Conservation (phyloP, 23 red algal genomes). For the Gracilariopsis chorda region DNA sequence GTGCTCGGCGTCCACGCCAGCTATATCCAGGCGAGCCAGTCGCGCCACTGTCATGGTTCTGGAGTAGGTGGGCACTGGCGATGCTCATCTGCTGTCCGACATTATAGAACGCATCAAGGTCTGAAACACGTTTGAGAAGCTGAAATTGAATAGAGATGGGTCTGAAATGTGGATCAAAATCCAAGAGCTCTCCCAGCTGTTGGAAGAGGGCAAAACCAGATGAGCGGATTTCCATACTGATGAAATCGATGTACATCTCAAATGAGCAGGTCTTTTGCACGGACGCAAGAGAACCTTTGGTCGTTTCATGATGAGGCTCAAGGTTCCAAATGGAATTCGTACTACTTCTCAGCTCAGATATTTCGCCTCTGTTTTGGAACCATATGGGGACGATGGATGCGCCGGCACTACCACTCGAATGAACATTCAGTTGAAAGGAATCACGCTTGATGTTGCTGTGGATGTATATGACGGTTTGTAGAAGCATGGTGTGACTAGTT, state of each 20-base stretch:
- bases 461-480: slow-evolving; percentile 51
- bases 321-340: slow-evolving; percentile 67
- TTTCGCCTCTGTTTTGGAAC: slow-evolving; percentile 2
- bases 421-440: slow-evolving; percentile 83
- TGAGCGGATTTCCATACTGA: slow-evolving; percentile 60
- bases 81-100: too few relatives aligned
- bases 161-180: slow-evolving; percentile 67
- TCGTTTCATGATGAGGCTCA: slow-evolving; percentile 76
- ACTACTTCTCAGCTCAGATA: slow-evolving; percentile 34
- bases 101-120: too few relatives aligned
- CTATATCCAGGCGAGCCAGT: too few relatives aligned
- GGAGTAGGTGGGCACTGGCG: too few relatives aligned
- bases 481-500: slow-evolving; percentile 48
- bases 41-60: too few relatives aligned
- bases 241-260: slow-evolving; percentile 64
- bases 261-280: slow-evolving; percentile 86
- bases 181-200: slow-evolving; percentile 12
- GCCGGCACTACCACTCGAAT: slow-evolving; percentile 72
- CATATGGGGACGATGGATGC: slow-evolving; percentile 60
- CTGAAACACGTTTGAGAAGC: slow-evolving; percentile 82
- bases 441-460: slow-evolving; percentile 42
- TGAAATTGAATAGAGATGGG: slow-evolving; percentile 73
- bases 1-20: too few relatives aligned
- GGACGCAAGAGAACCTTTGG: slow-evolving; percentile 59
- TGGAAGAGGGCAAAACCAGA: slow-evolving; percentile 43